Base-by-base conservation (phyloP, 306 rosid genomes). In the Castanea mollissima region DNA sequence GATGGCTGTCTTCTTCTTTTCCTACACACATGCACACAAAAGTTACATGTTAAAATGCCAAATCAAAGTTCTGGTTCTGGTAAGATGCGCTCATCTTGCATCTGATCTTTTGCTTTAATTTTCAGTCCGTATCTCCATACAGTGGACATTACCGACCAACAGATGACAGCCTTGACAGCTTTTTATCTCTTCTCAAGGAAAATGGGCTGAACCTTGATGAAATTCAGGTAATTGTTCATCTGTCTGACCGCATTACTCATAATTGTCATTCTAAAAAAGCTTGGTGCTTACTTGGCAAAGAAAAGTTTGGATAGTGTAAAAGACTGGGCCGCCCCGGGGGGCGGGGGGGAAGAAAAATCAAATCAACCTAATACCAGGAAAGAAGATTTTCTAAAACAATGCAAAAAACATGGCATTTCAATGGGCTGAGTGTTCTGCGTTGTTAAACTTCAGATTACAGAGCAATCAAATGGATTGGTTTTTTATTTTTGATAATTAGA, bases 91-190 rank as follows among this genome's bases (percentile, higher is more conserved):
- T 75, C 59, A 56, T 57, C 18, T 73, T n/a, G 16, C 54, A 32
- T 71, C 82, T 85, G 85, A 84, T 86, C 79, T 31, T 75, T 83
- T 69, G 73, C 51, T 74, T 85, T 86, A 75, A 63, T 31, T 71
- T 81, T 56, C 91, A 95, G 99, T 87, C 96, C 58, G 87, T 95
- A 79, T 95, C 98, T 75, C 88, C 98, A 14, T 95, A 93, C 82
- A 95, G 99, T 64, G 99, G 99, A 69, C 99, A 95, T 79, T 95
- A 95, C 81, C 90, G 96, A n/a, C 99, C 99, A 63, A 86, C 95
- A 5, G 92, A 91, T 41, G 98, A 90, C 9, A 77, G 90, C 14
- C 90, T 95, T 21, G 84, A 87, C 65, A 56, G 88, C 73, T 88
- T 93, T 82, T 68, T 89, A 79, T 85, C 94, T 46, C 79, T 87